These are phyloP conservation scores for Periglandula ipomoeae DNA, from an alignment of 2,329 filamentous ascomycete genomes.

Conservation along the genomic window DNA sequence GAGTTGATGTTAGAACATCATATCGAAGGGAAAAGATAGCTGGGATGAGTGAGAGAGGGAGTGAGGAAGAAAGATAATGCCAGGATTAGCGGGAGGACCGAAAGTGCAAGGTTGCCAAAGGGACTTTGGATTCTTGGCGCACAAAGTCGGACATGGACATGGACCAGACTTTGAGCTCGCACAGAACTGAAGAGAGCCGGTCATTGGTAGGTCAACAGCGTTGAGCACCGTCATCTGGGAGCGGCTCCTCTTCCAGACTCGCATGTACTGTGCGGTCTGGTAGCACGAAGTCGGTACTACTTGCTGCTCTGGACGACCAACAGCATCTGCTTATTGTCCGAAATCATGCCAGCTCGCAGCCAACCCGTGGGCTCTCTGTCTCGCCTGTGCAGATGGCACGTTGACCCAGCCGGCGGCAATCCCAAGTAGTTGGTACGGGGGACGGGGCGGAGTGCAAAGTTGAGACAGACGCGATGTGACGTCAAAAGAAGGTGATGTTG, in stretches of 20 bases:
- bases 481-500: conserved; percentile 2
- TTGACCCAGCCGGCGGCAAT: neutral
- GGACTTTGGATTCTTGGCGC: neutral
- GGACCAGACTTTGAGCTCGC: neutral
- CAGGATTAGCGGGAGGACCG: neutral
- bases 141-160: neutral
- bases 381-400: neutral
- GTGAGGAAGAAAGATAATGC: neutral
- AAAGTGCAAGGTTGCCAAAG: neutral
- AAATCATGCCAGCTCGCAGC: neutral
- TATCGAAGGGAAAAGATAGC: neutral
- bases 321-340: neutral
- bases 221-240: no score
- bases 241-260: no score
- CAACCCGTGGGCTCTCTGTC: neutral
- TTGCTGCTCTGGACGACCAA: no score
- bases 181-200: neutral
- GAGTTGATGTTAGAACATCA: neutral
- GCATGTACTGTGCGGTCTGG: neutral
- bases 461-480: neutral
- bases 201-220: neutral
- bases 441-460: neutral
- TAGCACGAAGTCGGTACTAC: neutral
- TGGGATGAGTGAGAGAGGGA: neutral
- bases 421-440: neutral